Evolutionary conservation across 441 rosid species (phyloP), one percentile per base, ranked within the genome.

Genomic region (Daphne laureola): DNA sequence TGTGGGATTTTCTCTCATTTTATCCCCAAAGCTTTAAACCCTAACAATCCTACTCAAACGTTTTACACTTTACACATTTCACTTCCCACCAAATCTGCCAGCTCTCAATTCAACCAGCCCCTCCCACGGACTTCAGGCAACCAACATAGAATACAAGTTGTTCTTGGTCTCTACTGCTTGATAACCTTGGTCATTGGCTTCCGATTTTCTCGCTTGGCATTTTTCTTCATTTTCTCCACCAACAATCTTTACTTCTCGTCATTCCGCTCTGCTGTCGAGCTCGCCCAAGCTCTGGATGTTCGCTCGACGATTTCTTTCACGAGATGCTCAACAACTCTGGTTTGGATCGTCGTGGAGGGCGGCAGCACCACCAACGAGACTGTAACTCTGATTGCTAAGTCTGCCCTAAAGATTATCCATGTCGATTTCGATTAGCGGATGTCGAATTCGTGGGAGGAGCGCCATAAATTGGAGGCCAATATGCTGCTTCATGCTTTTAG

Each of bases 311-410:
- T 40, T 45, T 52, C 64, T 26, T 23, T 51, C 31, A 60, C 50
- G 17, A 70, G 13, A 47, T 49, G 53, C 60, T 49, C 45, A 73
- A 67, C 65, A 74, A 51, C 87, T 66, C 72, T 94, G 64, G 73
- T 87, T 12, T 94, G 99, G 99, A 80, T 94, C 68, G 87, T 90
- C 14, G 95, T 93, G 61, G 99, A 94, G 73, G 98, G 96, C 5
- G 96, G 98, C 15, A 90, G 90, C 2, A 67, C 43, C 27, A 87
- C 67, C 54, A 87, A 94, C n/a, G 99, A 94, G 70, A 87, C 99
- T 0, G 85, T 77, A 13, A 60, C 66, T 4, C 75, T 90, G 44
- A 60, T 94, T 11, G 74, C 81, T 0, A 87, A 80, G 57, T 84
- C 98, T 0, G 87, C 84, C 0, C 38, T 90, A 14, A 81, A 65